Evolutionary conservation across 2,329 filamentous ascomycete species (phyloP), one percentile per base, ranked within the genome.

Genomic region (Atkinsonella hypoxylon): DNA sequence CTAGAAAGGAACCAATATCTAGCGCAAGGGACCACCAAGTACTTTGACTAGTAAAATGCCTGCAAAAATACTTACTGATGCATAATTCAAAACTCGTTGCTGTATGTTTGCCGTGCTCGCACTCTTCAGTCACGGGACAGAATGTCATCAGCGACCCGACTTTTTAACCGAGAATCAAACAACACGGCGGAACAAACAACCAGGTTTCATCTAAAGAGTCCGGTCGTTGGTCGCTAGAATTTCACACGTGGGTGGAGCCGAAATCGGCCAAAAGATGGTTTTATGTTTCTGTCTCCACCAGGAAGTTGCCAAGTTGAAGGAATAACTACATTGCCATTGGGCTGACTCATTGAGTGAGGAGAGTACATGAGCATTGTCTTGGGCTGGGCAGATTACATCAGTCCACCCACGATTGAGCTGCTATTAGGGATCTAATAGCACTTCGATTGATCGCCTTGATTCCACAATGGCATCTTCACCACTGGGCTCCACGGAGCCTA

Each of bases 401-500:
- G 8, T 36, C 15, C 15, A 36, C 6, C 34, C 34, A 11, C 9
- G 15, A 26, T 26, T 26, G 26, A 26, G 26, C 15, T 15, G 15
- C 34, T 36, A 36, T 36, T 7, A 12, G 12, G 9, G 34, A 36
- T 12, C 34, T 36, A 7, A 36, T 36, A 36, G 11, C 17, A 22
- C 2, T 26, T 26, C 26, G 40, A n/a, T 20, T 20, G 4, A 9
- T 13, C 12, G 34, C 45, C 18, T 42, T 12, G 10, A 20, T 5
- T 30, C 18, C 40, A 41, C 50, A 43, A 70, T 70, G 67, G 58
- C 65, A 18, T 59, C 63, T 50, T 58, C 60, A 52, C 47, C 56
- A 32, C 55, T 58, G 49, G 55, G 54, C 51, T 53, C 54, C 17
- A 57, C 58, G 52, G 59, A 64, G 50, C 58, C 61, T 49, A 56